Evolutionary conservation across 192 early-diverging fungal species (phyloP).

Genomic region (Backusella psychrophila): DNA sequence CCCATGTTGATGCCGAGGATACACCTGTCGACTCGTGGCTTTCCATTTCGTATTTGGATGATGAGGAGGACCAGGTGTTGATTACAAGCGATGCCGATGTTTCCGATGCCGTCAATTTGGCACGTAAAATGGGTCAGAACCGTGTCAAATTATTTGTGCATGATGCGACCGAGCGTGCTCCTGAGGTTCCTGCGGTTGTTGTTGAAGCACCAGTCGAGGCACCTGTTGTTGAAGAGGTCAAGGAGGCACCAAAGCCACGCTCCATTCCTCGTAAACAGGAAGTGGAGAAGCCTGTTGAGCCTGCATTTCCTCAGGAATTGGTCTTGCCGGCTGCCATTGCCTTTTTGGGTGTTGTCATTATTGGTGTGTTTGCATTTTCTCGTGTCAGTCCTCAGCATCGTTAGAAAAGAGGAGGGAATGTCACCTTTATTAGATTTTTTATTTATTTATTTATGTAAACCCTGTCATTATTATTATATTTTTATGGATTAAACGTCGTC

Average conservation of each 20-base stretch:
- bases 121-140: slow-evolving; percentile 67
- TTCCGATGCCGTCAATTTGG: slow-evolving; percentile 76
- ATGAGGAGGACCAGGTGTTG: slow-evolving; percentile 82
- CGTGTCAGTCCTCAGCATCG: slow-evolving; percentile 6
- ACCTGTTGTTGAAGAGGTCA: not conserved
- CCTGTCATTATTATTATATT: not conserved
- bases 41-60: slow-evolving; percentile 76
- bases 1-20: slow-evolving; percentile 32
- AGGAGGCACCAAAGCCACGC: not conserved
- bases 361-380: slow-evolving; percentile 47
- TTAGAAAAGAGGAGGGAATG: not conserved
- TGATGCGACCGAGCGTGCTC: slow-evolving; percentile 22
- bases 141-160: slow-evolving; percentile 69
- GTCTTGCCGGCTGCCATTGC: slow-evolving; percentile 54
- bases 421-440: not conserved
- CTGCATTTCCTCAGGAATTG: slow-evolving; percentile 29
- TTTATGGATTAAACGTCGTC: not conserved
- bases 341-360: slow-evolving; percentile 49
- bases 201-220: not conserved
- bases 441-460: not conserved
- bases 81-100: slow-evolving; percentile 75
- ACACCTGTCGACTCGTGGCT: slow-evolving; percentile 11
- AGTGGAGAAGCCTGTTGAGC: not conserved
- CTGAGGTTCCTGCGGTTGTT: not conserved
- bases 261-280: not conserved